phyloP scores from a whole-genome alignment of 2,329 filamentous ascomycete genomes.

The Paraconiothyrium sp. region DNA sequence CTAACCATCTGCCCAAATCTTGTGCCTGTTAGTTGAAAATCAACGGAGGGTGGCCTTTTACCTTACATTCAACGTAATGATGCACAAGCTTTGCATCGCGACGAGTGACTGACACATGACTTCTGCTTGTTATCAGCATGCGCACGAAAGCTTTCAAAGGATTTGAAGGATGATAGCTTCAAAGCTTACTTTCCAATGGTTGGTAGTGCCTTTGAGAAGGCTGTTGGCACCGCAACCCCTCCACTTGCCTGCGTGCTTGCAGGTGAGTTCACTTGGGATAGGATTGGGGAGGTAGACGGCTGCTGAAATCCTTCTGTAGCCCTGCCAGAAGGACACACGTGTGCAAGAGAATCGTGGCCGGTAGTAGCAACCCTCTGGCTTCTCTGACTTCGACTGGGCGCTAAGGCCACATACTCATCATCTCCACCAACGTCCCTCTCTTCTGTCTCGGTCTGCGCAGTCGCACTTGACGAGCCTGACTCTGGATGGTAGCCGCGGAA shows the following conservation, averaged over 20 bases:
- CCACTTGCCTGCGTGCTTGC: slow-evolving; percentile 2
- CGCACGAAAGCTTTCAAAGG: not conserved
- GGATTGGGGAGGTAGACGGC: slow-evolving; percentile 26
- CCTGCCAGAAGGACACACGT: not conserved
- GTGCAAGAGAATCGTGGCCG: not conserved
- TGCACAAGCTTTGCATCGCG: slow-evolving; percentile 40
- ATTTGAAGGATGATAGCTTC: not conserved
- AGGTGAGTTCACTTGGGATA: slow-evolving; percentile 5
- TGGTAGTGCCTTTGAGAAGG: slow-evolving; percentile 11
- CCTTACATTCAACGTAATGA: slow-evolving; percentile 36
- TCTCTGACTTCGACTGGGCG: slow-evolving; percentile 8
- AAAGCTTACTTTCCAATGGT: slow-evolving; percentile 9
- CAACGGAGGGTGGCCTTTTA: not conserved
- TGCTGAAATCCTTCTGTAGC: slow-evolving; percentile 21
- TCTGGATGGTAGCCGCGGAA: slow-evolving; percentile 40
- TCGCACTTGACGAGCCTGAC: slow-evolving; percentile 27
- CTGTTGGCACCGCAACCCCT: slow-evolving; percentile 6
- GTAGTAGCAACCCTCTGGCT: slow-evolving; percentile 12
- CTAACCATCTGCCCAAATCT: slow-evolving; percentile 43
- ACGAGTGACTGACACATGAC: slow-evolving; percentile 25
- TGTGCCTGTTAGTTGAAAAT: not conserved
- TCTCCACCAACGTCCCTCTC: slow-evolving; percentile 28
- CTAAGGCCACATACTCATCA: slow-evolving; percentile 4
- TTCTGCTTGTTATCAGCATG: not conserved
- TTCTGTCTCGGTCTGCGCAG: slow-evolving; percentile 15